These are phyloP conservation scores for Erigeron philadelphicus DNA, from an alignment of 140 eudicot genomes.

Conservation along the genomic window DNA sequence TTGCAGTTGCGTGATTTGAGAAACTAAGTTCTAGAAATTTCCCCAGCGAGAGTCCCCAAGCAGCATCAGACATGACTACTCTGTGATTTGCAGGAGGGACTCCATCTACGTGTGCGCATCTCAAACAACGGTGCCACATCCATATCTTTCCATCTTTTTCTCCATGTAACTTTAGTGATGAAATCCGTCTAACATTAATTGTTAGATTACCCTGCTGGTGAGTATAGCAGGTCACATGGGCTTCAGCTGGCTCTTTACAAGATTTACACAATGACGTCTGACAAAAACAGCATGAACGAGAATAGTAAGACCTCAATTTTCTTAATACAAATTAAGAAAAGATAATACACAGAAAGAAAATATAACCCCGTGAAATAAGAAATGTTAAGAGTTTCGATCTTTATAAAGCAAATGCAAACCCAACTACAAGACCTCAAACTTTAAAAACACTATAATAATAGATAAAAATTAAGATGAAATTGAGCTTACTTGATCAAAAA, in stretches of 20 bases:
- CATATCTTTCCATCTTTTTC: constrained; percentile 85
- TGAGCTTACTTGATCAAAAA: constrained; percentile 72
- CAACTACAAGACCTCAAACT: no score
- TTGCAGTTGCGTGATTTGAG: constrained; percentile 88
- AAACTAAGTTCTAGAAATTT: constrained; percentile 96
- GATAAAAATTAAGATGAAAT: background rate
- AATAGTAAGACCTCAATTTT: background rate
- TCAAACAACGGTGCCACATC: constrained; percentile 99
- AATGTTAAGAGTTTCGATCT: background rate
- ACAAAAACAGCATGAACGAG: constrained; percentile 16
- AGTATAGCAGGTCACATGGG: constrained; percentile 86
- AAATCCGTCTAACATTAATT: constrained; percentile 65
- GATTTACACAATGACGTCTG: constrained; percentile 64
- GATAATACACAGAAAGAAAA: background rate
- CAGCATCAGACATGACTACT: constrained; percentile 90
- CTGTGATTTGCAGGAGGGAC: constrained; percentile 85
- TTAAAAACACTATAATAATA: no score
- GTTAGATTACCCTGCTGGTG: constrained; percentile 87
- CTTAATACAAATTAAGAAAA: background rate
- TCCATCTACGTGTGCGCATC: constrained; percentile 61
- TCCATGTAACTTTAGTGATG: constrained; percentile 65
- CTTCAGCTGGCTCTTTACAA: constrained; percentile 80
- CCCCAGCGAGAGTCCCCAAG: constrained; percentile 98
- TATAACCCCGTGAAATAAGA: background rate
- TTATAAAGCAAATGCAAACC: background rate